Percentiles rank a stretch among this genome's conserved stretches.
These are phyloP conservation scores for Leccinum ochraceum DNA, from an alignment of 768 basidiomycete species.

Conservation along the genomic window DNA sequence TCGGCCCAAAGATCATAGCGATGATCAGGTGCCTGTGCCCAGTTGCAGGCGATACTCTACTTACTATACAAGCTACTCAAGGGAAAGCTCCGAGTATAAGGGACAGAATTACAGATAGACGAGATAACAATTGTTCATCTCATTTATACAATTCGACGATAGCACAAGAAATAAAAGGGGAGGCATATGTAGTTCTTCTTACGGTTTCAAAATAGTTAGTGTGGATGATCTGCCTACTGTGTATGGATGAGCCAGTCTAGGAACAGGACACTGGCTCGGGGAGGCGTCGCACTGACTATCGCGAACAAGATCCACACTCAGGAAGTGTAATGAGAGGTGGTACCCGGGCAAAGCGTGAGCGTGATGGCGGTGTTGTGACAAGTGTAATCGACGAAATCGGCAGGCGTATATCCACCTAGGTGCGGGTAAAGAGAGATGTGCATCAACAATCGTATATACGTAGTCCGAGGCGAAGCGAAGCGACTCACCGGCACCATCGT, in stretches of 20 bases:
- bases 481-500: slow-evolving; percentile 29
- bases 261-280: neutral
- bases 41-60: too few species aligned
- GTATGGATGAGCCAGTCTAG: neutral
- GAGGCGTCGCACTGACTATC: neutral
- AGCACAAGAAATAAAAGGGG: neutral
- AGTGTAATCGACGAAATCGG: slow-evolving; percentile 32
- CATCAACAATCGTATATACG: slow-evolving; percentile 2
- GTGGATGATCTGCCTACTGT: neutral
- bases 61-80: too few species aligned
- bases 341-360: slow-evolving; percentile 30
- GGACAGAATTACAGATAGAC: neutral
- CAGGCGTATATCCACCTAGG: slow-evolving; percentile 16
- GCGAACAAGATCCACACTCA: neutral
- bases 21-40: too few species aligned
- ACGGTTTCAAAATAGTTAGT: neutral
- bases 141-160: neutral
- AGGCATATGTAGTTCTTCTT: neutral
- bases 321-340: neutral
- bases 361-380: slow-evolving; percentile 29
- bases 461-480: neutral
- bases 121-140: neutral
- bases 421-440: neutral
- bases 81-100: too few species aligned
- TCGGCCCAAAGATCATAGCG: too few species aligned